A percentile compares a stretch with the other conserved stretches of the same genome.
phyloP scores from a whole-genome alignment of 345 rosid genomes.

The Isatis tinctoria region DNA sequence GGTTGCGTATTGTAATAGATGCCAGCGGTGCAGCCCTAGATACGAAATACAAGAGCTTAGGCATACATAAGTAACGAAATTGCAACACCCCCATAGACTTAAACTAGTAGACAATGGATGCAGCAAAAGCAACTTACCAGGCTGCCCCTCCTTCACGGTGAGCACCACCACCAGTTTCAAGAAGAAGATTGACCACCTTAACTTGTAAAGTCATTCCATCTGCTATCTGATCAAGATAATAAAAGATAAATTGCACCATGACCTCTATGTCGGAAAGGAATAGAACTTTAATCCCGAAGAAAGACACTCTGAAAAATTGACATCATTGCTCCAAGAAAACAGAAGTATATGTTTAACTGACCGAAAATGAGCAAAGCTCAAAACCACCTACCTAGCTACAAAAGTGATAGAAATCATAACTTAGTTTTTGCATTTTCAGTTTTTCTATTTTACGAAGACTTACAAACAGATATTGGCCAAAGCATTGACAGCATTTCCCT shows the following conservation, averaged over 20 bases:
- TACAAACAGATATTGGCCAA: background rate
- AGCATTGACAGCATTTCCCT: background rate
- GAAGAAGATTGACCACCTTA: slow-evolving; percentile 83
- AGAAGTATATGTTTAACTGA: background rate
- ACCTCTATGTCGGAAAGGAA: background rate
- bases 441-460: background rate
- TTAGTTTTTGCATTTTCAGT: background rate
- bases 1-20: slow-evolving; percentile 83
- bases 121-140: slow-evolving; percentile 52
- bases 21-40: slow-evolving; percentile 95
- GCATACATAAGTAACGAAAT: background rate
- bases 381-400: background rate
- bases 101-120: background rate
- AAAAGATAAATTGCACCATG: background rate
- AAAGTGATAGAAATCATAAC: background rate
- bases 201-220: slow-evolving; percentile 98
- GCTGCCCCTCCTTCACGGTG: slow-evolving; percentile 73
- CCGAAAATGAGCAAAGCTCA: background rate
- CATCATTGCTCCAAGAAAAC: background rate
- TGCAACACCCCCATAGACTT: background rate
- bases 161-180: slow-evolving; percentile 81
- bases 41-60: slow-evolving; percentile 25
- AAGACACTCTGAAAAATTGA: background rate
- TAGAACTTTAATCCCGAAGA: background rate
- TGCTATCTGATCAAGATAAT: slow-evolving; percentile 64